Evolutionary conservation across 495 filamentous ascomycete species (phyloP), one percentile per base, ranked within the genome.

Genomic region (Friedmanniomyces endolithicus): DNA sequence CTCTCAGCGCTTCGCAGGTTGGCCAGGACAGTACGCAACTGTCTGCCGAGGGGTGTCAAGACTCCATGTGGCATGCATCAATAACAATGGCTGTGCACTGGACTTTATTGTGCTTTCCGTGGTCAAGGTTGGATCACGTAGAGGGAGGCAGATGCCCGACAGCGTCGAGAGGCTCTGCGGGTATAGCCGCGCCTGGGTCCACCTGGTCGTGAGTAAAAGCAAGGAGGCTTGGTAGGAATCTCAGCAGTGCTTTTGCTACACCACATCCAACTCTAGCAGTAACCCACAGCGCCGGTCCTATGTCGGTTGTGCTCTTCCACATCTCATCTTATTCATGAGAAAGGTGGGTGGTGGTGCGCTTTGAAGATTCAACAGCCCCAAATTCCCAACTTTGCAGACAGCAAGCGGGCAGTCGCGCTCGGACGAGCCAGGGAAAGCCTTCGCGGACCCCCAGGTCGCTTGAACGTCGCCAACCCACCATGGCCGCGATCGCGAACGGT

Each of bases 401-500:
- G 19, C 44, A 47, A 47, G 23, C 19, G 19, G 44, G 12, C 11
- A 11, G 17, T 47, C 44, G 44, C 27, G 27, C 9, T 31, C 27
- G 27, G n/a, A n/a, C n/a, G n/a, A n/a, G n/a, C 27, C 27, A 31
- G 27, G 27, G 27, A 31, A 31, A 31, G 27, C 27, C 6, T 14
- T 47, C 44, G 23, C 47, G 24, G 19, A 50, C 47, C 24, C 47
- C 24, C 9, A 7, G 9, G 27, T 31, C 27, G 27, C 27, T 16
- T 27, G 49, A 39, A n/a, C 35, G 19, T 41, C 31, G 25, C n/a
- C 3, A 11, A 25, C 41, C 23, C 52, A 40, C 23, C 59, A 64
- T 56, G 55, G 62, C 63, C 60, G 54, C 63, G 43, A 52, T 59
- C 50, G 50, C 60, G 45, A 67, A 69, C 55, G 67, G 65, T 50